Base-by-base conservation (phyloP, 805 yeast species). In the Hemisphaericaspora nanyangensis region DNA sequence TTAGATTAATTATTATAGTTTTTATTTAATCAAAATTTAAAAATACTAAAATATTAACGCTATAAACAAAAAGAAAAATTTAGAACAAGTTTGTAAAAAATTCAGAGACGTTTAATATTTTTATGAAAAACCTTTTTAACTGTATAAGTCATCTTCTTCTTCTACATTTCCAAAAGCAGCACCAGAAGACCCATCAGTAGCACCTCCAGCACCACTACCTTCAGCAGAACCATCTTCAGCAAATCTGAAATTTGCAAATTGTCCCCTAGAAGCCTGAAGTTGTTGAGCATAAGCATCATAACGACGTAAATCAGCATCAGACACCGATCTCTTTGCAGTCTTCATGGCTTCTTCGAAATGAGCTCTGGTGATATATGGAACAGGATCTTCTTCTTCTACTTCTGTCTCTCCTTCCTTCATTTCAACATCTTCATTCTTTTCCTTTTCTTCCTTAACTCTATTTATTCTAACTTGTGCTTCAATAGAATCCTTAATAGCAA, bases 291-390 rank as follows among this genome's bases (percentile, higher is more conserved):
- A 93, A 6, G 98, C 95, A 72, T 93, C 99, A 64, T 93, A 93
- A 69, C 99, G 90, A 70, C 99, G 93, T 58, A 93, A 77, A 68
- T 93, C 99, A 28, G 96, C 86, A 58, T 95, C 98, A 29, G 95
- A 82, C 35, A 93, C 99, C 40, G 97, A 90, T 56, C 98, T 85
- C 68, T 89, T 85, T 38, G 99, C 99, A 1, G 98, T 89, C 81
- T 91, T 90, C 99, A 93, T 93, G 34, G 99, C 99, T 74, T 93
- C 98, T 68, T 93, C 96, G 55, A 93, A 89, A 64, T 93, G 99
- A 37, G 82, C 83, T 60, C 84, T 85, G 22, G 96, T 86, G 56
- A 93, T 91, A 64, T 66, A 93, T 56, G 99, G 99, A 51, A 93
- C 99, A 22, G 95, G 88, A 62, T 93, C 99, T 58, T 81, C 89